These are phyloP conservation scores for Solanum gracilifrons DNA, from an alignment of 257 asterid genomes.

Conservation along the genomic window DNA sequence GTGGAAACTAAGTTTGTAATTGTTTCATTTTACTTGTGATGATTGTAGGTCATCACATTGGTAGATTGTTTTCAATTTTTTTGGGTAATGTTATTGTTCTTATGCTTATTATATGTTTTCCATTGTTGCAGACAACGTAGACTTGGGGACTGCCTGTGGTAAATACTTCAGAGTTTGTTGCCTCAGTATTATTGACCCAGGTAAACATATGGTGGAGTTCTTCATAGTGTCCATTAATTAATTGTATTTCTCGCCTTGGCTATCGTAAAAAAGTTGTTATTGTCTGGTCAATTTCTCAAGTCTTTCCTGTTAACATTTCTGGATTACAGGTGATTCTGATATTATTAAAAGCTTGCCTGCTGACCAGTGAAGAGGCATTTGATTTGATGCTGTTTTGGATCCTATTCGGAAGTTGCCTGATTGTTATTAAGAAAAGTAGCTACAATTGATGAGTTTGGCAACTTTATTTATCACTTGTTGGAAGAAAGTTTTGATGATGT, in stretches of 20 bases:
- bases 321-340: slow-evolving; percentile 49
- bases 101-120: neutral
- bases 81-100: neutral
- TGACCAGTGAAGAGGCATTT: slow-evolving; percentile 28
- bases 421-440: neutral
- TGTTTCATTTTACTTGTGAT: neutral
- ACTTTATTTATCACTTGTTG: neutral
- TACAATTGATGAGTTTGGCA: neutral
- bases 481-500: neutral
- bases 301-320: neutral
- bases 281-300: neutral
- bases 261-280: neutral
- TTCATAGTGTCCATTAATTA: neutral
- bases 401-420: neutral
- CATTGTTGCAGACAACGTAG: slow-evolving; percentile 45
- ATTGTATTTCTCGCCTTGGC: neutral
- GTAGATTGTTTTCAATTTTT: neutral
- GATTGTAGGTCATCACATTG: neutral
- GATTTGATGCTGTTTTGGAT: neutral
- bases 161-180: slow-evolving; percentile 63
- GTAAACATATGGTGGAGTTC: slow-evolving; percentile 1
- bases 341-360: slow-evolving; percentile 44
- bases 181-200: slow-evolving; percentile 66
- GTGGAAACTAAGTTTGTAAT: neutral
- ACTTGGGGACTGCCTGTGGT: slow-evolving; percentile 69